Conservation (phyloP, 768 basidiomycete species). For the Russula olivacea region DNA sequence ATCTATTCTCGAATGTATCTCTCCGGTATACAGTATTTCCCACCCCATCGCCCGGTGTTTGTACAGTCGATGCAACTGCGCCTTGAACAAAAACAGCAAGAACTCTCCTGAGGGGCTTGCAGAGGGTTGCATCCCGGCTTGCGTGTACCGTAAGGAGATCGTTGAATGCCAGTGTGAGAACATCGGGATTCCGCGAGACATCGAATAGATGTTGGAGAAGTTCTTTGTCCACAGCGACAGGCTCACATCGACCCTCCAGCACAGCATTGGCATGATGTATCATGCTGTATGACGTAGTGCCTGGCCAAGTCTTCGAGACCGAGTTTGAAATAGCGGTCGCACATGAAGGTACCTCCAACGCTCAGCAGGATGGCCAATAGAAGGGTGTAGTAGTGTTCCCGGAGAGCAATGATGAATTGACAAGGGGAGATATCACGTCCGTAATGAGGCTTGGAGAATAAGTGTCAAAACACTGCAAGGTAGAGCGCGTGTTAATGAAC, state of each 20-base stretch:
- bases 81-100: conserved; percentile 53
- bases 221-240: conserved; percentile 34
- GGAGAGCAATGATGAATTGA: no score
- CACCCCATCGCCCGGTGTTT: conserved; percentile 27
- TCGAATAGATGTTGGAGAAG: conserved; percentile 36
- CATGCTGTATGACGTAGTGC: conserved; percentile 59
- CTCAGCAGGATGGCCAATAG: no score
- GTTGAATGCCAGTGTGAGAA: no score
- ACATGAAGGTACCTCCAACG: no score
- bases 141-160: conserved; percentile 50
- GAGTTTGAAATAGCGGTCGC: no score
- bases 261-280: conserved; percentile 47
- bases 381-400: no score
- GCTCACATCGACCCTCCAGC: conserved; percentile 37
- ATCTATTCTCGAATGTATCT: conserved; percentile 42
- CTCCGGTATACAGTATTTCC: conserved; percentile 20
- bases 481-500: no score
- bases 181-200: no score
- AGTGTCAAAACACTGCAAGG: no score
- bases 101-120: conserved; percentile 37
- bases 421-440: no score
- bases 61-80: conserved; percentile 45
- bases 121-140: conserved; percentile 37
- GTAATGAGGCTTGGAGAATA: no score
- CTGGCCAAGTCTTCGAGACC: conserved; percentile 33